Base-by-base conservation (phyloP, 257 asterid genomes). In the Eustoma russellianum region DNA sequence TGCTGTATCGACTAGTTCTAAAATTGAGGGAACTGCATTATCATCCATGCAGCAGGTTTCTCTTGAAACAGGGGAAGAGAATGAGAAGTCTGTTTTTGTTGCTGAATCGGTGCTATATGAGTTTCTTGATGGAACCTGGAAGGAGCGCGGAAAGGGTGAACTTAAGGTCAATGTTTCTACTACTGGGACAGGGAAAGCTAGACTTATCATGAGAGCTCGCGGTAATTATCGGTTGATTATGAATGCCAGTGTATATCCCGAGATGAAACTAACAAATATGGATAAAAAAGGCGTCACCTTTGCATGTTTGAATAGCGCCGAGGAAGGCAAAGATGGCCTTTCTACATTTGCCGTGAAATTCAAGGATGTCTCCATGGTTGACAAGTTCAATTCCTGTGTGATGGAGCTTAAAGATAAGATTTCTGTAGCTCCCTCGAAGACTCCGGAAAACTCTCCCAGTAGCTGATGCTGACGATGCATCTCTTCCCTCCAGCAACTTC, bases 91-190 rank as follows among this genome's bases (percentile, higher is more conserved):
- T 8, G 78, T 83, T 51, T 81, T 86, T 70, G 66, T 78, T 16
- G 83, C 94, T 38, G 94, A 81, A 66, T 86, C 96, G 15, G 65
- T 67, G 38, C 82, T 89, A 19, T 89, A 70, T 56, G 97, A 83
- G 69, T 89, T 50, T 57, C 55, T 59, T 14, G 95, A 76, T 59
- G 95, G 90, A 48, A 41, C 67, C 5, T 89, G 97, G 95, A 89
- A 83, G 77, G 97, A 89, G 71, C 70, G 97, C 13, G 97, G 97
- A 30, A 89, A 89, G 70, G 97, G 97, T 14, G 97, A 89, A 62
- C 70, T 89, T 57, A 89, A 81, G 71, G 78, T 89, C 50, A 89
- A 89, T 60, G 71, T 77, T 43, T 57, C 85, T 5, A 70, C 43
- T 38, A 38, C 43, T 11, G 61, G 43, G 14, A 13, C 52, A 45